Conservation (phyloP, 140 eudicot genomes). For the Senecio squalidus region DNA sequence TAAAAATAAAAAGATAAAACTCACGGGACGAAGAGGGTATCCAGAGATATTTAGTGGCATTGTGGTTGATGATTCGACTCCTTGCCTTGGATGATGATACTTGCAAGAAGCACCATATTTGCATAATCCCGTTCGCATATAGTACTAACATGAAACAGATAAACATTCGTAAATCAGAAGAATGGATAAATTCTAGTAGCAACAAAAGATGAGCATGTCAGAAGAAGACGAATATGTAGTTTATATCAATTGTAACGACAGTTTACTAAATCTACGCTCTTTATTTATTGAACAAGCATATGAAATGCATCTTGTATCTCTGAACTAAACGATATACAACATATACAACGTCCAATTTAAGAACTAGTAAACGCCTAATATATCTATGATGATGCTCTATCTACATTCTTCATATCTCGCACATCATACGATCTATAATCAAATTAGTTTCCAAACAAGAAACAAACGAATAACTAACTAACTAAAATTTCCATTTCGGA, state of each 20-base stretch:
- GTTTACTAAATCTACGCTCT: constrained; percentile 4
- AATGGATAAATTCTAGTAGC: not conserved
- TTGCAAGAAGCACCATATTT: constrained; percentile 90
- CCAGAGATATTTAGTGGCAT: constrained; percentile 61
- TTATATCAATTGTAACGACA: not conserved
- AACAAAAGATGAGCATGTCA: not conserved
- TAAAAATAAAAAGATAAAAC: constrained; percentile 12
- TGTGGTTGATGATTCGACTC: constrained; percentile 50
- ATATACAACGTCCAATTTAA: not conserved
- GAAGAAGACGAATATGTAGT: not conserved
- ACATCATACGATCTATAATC: constrained; percentile 3
- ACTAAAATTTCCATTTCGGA: not conserved
- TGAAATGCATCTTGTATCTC: constrained; percentile 1
- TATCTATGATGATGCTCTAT: too few species aligned
- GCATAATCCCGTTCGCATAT: constrained; percentile 90
- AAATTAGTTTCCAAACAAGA: constrained; percentile 6
- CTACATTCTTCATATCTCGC: not conserved
- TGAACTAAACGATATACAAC: not conserved
- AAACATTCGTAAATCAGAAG: not conserved
- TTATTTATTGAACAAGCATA: constrained; percentile 5
- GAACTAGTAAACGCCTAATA: not conserved
- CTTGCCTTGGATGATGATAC: constrained; percentile 94
- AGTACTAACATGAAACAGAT: constrained; percentile 41
- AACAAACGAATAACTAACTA: constrained; percentile 6
- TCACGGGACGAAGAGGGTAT: constrained; percentile 86